A percentile compares a stretch with the other conserved stretches of the same genome.
phyloP scores from a whole-genome alignment of 306 rosid species.

The Ormosia emarginata region DNA sequence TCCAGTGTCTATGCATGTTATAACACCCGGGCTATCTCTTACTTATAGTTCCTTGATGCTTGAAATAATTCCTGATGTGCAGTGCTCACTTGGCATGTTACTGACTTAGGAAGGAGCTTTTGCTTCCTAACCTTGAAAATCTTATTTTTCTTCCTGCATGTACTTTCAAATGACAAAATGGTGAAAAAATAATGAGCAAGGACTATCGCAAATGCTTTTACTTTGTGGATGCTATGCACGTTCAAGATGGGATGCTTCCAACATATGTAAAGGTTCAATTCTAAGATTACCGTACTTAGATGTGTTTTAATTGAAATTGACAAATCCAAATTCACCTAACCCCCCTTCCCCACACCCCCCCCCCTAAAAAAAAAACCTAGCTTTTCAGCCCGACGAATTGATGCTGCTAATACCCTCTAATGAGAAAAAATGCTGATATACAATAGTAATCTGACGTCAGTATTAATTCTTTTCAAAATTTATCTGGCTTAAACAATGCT shows the following conservation, averaged over 20 bases:
- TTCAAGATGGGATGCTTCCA: conserved; percentile 4
- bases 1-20: conserved; percentile 24
- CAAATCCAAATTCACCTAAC: background rate
- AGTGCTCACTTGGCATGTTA: conserved; percentile 17
- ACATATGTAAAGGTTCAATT: background rate
- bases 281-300: background rate
- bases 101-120: background rate
- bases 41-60: conserved; percentile 23
- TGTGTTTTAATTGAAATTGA: background rate
- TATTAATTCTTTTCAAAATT: background rate
- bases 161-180: background rate
- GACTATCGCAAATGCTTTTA: background rate
- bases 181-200: background rate
- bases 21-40: background rate
- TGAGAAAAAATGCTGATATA: background rate
- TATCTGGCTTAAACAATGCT: background rate
- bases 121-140: conserved; percentile 1
- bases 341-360: too few species aligned
- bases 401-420: background rate
- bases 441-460: background rate
- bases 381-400: background rate
- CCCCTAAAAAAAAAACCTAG: background rate
- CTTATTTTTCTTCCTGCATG: conserved; percentile 5
- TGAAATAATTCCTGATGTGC: conserved; percentile 34
- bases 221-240: background rate